phyloP scores from a whole-genome alignment of 2,329 filamentous ascomycete genomes.

The Teratosphaeria gauchensis region DNA sequence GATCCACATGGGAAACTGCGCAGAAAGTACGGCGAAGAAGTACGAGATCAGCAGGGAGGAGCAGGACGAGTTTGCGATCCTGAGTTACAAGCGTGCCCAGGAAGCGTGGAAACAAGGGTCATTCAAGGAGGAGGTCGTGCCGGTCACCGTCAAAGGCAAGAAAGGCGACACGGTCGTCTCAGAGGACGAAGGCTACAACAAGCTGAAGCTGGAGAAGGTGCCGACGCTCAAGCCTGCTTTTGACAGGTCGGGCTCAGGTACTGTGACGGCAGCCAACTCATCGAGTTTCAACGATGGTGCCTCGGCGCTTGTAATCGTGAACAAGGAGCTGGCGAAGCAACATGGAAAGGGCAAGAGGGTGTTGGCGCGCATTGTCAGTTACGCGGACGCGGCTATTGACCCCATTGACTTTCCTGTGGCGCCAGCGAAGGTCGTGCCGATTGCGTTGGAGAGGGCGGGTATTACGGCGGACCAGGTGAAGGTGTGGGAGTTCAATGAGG shows the following conservation, averaged over 20 bases:
- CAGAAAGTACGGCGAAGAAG: constrained; percentile 88
- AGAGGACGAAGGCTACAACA: constrained; percentile 81
- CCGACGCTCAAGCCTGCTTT: constrained; percentile 85
- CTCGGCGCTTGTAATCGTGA: constrained; percentile 77
- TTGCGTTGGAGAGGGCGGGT: constrained; percentile 78
- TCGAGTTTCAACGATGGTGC: constrained; percentile 93
- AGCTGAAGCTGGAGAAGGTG: constrained; percentile 79
- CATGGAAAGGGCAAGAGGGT: constrained; percentile 71
- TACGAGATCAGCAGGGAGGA: constrained; percentile 68
- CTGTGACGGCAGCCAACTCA: constrained; percentile 88
- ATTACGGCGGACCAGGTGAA: constrained; percentile 87
- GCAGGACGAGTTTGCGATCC: constrained; percentile 85
- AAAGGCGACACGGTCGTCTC: constrained; percentile 74
- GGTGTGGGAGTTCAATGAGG: constrained; percentile 98
- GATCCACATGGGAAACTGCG: constrained; percentile 96
- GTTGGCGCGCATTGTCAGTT: constrained; percentile 74
- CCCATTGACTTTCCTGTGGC: constrained; percentile 91
- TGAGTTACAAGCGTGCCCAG: constrained; percentile 81
- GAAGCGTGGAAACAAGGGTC: constrained; percentile 73
- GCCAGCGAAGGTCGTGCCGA: constrained; percentile 81
- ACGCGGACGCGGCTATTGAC: constrained; percentile 83
- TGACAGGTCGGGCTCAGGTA: constrained; percentile 71
- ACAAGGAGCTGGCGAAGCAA: constrained; percentile 67
- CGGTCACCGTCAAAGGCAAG: constrained; percentile 72
- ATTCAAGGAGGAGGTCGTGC: constrained; percentile 83